Evolutionary conservation across 2,329 filamentous ascomycete genomes (phyloP), one percentile per base, ranked within the genome.

Genomic region (Aureobasidium pullulans): DNA sequence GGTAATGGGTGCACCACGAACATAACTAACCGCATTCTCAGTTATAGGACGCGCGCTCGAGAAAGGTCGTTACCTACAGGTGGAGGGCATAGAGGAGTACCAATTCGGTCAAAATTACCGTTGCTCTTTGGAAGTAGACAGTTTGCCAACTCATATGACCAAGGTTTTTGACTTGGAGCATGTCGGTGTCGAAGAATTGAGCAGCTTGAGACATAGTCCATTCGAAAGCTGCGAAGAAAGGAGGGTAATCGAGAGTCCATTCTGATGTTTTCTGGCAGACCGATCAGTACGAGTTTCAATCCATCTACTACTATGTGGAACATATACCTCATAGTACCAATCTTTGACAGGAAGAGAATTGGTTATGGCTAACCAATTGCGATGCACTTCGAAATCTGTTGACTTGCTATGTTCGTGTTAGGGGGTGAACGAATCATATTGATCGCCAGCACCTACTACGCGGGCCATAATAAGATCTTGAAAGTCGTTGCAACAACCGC

Each of bases 211-310:
- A 94, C 67, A 99, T 81, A 46, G 85, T 72, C 90, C 90, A 97
- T 80, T 99, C 94, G 76, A 97, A 96, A 72, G 89, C 92, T 66
- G 94, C 94, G 71, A 99, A 99, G 76, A 97, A 96, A 7, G 94
- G 94, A 34, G 94, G 94, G 72, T 99, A 99, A 77, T 99, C 94
- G 69, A 99, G 86, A 0, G 94, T 99, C 94, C 94, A 99, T 90
- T 97, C 90, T 61, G 94, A 99, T 1, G 92, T 96, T 76, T 92
- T 88, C 80, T 86, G 66, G 5, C 6, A 54, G 29, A 6, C 7
- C 1, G 31, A 37, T 69, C 63, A 68, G 63, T 56, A 42, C 49
- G 23, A 23, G 23, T 23, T 28, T 32, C 13, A 28, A 34, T 6
- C 64, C 15, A 29, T 8, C 10, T 19, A 16, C 19, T n/a, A 32